phyloP scores from a whole-genome alignment of 331 rosid genomes.

The Malus hybrid region DNA sequence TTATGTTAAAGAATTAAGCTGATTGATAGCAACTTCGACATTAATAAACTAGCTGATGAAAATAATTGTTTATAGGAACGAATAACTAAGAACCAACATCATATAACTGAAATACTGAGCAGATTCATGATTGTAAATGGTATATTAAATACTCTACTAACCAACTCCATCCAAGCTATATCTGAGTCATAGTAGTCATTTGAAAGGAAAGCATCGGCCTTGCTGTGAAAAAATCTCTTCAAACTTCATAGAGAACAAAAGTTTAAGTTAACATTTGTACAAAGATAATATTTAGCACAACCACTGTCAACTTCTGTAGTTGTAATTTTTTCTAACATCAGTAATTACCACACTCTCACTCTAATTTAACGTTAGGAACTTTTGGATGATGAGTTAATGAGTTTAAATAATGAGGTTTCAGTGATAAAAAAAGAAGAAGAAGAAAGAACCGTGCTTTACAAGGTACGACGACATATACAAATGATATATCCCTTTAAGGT shows the following conservation, averaged over 20 bases:
- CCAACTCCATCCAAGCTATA: slow-evolving; percentile 94
- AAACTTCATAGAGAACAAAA: slow-evolving; percentile 44
- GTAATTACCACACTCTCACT: neutral
- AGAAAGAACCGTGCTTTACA: neutral
- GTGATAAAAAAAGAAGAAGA: neutral
- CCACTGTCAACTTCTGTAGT: neutral
- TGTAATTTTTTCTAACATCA: neutral
- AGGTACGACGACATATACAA: neutral
- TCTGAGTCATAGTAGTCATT: slow-evolving; percentile 90
- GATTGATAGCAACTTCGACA: neutral
- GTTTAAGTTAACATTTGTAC: slow-evolving; percentile 14
- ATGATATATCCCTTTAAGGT: neutral
- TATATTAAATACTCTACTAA: slow-evolving; percentile 34
- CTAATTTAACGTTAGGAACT: neutral
- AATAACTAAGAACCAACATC: neutral
- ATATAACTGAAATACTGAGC: neutral
- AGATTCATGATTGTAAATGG: neutral
- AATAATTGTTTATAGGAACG: neutral
- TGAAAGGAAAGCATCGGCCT: slow-evolving; percentile 87
- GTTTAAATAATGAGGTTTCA: neutral
- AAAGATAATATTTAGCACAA: neutral
- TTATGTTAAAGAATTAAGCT: neutral
- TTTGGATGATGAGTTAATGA: neutral
- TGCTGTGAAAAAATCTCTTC: slow-evolving; percentile 79
- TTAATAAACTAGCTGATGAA: neutral